A percentile compares a stretch with the other conserved stretches of the same genome.
Evolutionary conservation across 495 filamentous ascomycete species (phyloP).

Genomic region (Aspergillus ostianus): DNA sequence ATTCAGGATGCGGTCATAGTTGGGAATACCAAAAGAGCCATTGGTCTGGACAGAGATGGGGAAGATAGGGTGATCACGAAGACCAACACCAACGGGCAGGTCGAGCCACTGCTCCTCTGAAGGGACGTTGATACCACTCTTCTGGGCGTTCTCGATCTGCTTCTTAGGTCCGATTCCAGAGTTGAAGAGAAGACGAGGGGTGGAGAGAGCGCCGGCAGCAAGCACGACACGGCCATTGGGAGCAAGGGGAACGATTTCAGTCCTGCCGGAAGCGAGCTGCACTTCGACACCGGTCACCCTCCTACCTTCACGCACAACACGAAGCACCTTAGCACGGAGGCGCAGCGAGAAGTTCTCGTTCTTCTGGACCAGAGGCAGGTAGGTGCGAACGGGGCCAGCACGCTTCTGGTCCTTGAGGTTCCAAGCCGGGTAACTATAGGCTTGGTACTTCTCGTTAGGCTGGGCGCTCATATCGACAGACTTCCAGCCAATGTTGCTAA

Average conservation of each 20-base stretch:
- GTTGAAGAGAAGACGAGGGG: slow-evolving; percentile 68
- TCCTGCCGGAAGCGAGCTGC: slow-evolving; percentile 55
- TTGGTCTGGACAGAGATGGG: slow-evolving; percentile 61
- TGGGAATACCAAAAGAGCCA: slow-evolving; percentile 58
- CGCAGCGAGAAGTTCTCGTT: slow-evolving; percentile 66
- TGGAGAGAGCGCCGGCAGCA: slow-evolving; percentile 68
- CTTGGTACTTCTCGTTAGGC: slow-evolving; percentile 65
- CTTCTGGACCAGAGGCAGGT: slow-evolving; percentile 61
- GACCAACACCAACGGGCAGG: slow-evolving; percentile 70
- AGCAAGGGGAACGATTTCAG: slow-evolving; percentile 61
- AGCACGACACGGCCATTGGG: slow-evolving; percentile 63
- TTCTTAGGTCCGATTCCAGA: slow-evolving; percentile 65
- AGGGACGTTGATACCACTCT: slow-evolving; percentile 49
- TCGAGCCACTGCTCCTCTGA: slow-evolving; percentile 65
- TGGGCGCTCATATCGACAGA: slow-evolving; percentile 58
- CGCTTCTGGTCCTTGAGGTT: slow-evolving; percentile 68
- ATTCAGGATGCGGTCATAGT: slow-evolving; percentile 62
- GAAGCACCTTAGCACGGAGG: slow-evolving; percentile 62
- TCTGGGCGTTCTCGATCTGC: slow-evolving; percentile 56
- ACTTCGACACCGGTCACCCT: slow-evolving; percentile 68
- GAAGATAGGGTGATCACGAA: slow-evolving; percentile 74
- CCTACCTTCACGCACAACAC: slow-evolving; percentile 60
- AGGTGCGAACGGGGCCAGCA: slow-evolving; percentile 71
- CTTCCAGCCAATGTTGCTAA: slow-evolving; percentile 59
- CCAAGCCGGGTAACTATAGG: slow-evolving; percentile 63